Conservation (phyloP, 2,329 filamentous ascomycete species). For the Trichoderma harzianum region DNA sequence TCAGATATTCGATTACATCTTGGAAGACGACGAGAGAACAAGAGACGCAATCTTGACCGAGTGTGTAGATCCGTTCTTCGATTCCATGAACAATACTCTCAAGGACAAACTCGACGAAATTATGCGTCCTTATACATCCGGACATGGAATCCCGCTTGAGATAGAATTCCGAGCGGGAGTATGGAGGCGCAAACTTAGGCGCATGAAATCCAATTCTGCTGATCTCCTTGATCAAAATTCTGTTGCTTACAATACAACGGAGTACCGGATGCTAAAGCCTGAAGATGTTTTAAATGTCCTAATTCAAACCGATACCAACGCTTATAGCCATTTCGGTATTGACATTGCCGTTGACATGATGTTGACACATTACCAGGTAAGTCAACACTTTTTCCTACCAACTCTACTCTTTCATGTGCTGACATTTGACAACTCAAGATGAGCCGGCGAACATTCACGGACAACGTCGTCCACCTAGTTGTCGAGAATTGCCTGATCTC, state of each 20-base stretch:
- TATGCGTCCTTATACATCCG: neutral
- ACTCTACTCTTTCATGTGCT: neutral
- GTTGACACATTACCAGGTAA: conserved; percentile 8
- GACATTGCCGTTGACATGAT: conserved; percentile 7
- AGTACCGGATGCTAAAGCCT: neutral
- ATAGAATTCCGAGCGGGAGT: neutral
- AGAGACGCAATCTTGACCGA: neutral
- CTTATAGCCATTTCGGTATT: neutral
- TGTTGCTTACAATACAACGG: neutral
- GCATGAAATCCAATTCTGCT: neutral
- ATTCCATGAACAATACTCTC: neutral
- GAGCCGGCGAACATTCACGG: conserved; percentile 5
- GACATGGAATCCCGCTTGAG: neutral
- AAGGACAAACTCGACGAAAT: neutral
- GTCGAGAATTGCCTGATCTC: conserved; percentile 6
- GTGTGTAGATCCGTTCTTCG: neutral
- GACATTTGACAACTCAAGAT: neutral
- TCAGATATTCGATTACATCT: conserved; percentile 33
- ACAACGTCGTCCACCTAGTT: conserved; percentile 7
- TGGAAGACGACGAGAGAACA: conserved; percentile 21
- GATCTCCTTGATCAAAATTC: neutral
- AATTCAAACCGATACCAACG: neutral
- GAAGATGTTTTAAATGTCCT: neutral
- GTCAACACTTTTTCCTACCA: neutral
- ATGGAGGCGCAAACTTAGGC: neutral